Percentiles rank a stretch among this genome's conserved stretches.
Evolutionary conservation across 1,139 yeast species (phyloP).

Genomic region (Yamadazyma buinensis): DNA sequence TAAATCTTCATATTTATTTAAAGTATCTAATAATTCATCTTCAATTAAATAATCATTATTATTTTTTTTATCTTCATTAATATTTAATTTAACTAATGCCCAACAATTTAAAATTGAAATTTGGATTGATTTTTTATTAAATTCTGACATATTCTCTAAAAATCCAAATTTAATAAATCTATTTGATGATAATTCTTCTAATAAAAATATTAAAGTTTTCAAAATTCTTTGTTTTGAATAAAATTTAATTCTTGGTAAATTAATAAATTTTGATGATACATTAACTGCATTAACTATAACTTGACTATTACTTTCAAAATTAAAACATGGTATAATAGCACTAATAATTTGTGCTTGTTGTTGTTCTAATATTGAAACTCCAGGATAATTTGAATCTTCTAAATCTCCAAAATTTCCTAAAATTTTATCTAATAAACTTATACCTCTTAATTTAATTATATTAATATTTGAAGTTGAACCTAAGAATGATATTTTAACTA

Average conservation of each 20-base stretch:
- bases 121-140: conserved; percentile 61
- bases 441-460: conserved; percentile 61
- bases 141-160: conserved; percentile 43
- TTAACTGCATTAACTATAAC: conserved; percentile 76
- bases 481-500: conserved; percentile 77
- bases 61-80: conserved; percentile 22
- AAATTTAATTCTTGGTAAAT: conserved; percentile 42
- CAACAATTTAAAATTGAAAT: conserved; percentile 79
- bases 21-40: conserved; percentile 35
- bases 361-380: conserved; percentile 74
- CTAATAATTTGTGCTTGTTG: conserved; percentile 93
- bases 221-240: conserved; percentile 61
- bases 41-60: conserved; percentile 14
- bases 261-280: conserved; percentile 74
- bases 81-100: conserved; percentile 71
- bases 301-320: conserved; percentile 64
- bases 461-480: conserved; percentile 75
- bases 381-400: conserved; percentile 72
- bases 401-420: conserved; percentile 51
- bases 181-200: conserved; percentile 57
- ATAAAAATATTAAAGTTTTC: conserved; percentile 60
- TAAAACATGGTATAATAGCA: conserved; percentile 88
- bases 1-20: conserved; percentile 55
- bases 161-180: conserved; percentile 41
- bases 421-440: conserved; percentile 50